Base-by-base conservation (phyloP, 1,284 basidiomycete genomes). In the Porogramme epimiltina region DNA sequence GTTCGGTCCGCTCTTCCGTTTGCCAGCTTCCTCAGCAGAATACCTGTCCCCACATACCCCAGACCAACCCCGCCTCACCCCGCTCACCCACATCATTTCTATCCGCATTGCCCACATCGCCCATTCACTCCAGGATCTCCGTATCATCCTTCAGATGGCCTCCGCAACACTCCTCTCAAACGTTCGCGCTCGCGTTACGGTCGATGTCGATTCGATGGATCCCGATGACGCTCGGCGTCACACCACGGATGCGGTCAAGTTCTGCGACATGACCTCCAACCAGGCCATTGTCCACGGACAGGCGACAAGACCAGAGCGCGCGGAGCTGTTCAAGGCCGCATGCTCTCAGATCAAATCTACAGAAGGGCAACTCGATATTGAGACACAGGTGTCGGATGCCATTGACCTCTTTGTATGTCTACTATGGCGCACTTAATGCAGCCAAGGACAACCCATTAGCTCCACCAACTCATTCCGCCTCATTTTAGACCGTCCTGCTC, bases 181-280 rank as follows among this genome's bases (percentile, higher is more conserved):
- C 51, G 64, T 79, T 23, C 70, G 73, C 47, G 45, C 63, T 4
- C 54, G 68, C 4, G 56, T 77, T 20, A 63, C 65, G 36, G 64
- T 81, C 60, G 77, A 81, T 67, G 70, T 80, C 55, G 78, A 80
- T 62, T 77, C 76, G 11, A 80, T 79, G 76, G 75, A 79, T 59
- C 70, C 73, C 13, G 66, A 59, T 22, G 71, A 75, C 40, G 75
- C 78, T 2, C 62, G 61, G 19, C 67, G 70, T 3, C 71, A 77
- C 58, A 69, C 69, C 24, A 52, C 54, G n/a, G 38, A 36, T 3
- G 49, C 54, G 1, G 62, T 62, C 25, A 57, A 54, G 34, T 79
- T 79, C 67, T 66, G 64, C 50, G 74, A 79, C 61, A 81, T 79
- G 78, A 80, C 77, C 26, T 81, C 77, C 13, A 80, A 79, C 49